A percentile compares a stretch with the other conserved stretches of the same genome.
These are phyloP conservation scores for Heterobasidion occidentale DNA, from an alignment of 1,284 basidiomycete genomes.

Conservation along the genomic window DNA sequence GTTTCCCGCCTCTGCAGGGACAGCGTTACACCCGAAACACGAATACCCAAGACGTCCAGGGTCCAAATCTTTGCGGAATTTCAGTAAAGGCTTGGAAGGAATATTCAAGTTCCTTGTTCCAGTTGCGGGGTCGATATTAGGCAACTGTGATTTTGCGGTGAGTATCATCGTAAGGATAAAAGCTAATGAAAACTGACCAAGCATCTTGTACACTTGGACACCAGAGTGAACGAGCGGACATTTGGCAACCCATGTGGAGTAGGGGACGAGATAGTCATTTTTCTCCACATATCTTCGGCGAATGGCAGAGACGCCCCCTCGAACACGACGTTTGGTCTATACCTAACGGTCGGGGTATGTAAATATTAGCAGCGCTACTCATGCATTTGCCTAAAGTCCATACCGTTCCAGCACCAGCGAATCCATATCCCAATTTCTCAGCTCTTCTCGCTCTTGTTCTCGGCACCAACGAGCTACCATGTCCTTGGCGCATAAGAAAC, in stretches of 20 bases:
- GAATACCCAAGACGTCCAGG: constrained; percentile 37
- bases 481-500: constrained; percentile 34
- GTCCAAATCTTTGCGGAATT: constrained; percentile 54
- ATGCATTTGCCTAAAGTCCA: no score
- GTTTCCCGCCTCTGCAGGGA: constrained; percentile 38
- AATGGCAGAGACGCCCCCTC: constrained; percentile 43
- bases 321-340: constrained; percentile 67
- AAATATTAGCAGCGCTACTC: no score
- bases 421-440: constrained; percentile 44
- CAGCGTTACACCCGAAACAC: constrained; percentile 58
- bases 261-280: constrained; percentile 35
- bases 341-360: constrained; percentile 29
- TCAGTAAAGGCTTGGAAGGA: constrained; percentile 68
- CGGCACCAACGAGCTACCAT: constrained; percentile 25
- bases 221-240: constrained; percentile 39
- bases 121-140: constrained; percentile 59
- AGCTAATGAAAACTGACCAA: constrained; percentile 38
- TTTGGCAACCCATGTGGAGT: constrained; percentile 10
- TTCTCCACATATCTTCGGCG: constrained; percentile 48
- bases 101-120: constrained; percentile 62
- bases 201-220: constrained; percentile 63
- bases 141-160: constrained; percentile 37
- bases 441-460: constrained; percentile 38
- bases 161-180: constrained; percentile 1
- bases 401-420: not conserved